Evolutionary conservation across 257 asterid genomes (phyloP), one percentile per base, ranked within the genome.

Genomic region (Petunia axillaris): DNA sequence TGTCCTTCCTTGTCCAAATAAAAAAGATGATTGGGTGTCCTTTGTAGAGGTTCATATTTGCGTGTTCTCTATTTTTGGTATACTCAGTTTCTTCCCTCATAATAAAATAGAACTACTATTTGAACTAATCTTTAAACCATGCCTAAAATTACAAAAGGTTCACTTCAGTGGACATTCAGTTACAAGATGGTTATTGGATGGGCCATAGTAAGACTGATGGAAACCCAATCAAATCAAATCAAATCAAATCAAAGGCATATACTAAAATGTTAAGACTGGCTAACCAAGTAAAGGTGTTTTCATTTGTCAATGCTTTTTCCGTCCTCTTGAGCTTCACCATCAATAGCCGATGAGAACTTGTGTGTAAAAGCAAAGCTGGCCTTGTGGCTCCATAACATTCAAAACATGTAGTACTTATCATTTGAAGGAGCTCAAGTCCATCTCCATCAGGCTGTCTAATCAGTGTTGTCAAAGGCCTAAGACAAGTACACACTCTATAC

Each of bases 1-100:
- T 25, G 25, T 25, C 25, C 25, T 25, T 25, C 25, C 25, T 25
- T 25, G 25, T 25, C 25, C 25, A 25, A 25, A 25, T 25, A 25
- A 25, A 25, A 25, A 25, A 25, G 25, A 25, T 25, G 25, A 25
- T 25, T 25, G 25, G 25, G 44, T 67, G 3, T 67, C 54, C 55
- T 67, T 41, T 67, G 38, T 41, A 41, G 75, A 67, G 55, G 43
- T 40, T 41, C 75, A 67, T 43, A 67, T 41, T 67, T 67, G n/a
- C 43, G 55, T 67, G 55, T 67, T 67, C n/a, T 43, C n/a, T 67
- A 67, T 8, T 3, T n/a, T 43, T 67, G 3, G 44, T 43, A 67
- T 40, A 67, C 0, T 6, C 55, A 55, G 75, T 67, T 67, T 67
- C 37, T 43, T 39, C 8, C 55, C n/a, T 15, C 55, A 43, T 8